These are phyloP conservation scores for Elongisporangium senticosum DNA, from an alignment of 352 stramenopile genomes.

Conservation along the genomic window DNA sequence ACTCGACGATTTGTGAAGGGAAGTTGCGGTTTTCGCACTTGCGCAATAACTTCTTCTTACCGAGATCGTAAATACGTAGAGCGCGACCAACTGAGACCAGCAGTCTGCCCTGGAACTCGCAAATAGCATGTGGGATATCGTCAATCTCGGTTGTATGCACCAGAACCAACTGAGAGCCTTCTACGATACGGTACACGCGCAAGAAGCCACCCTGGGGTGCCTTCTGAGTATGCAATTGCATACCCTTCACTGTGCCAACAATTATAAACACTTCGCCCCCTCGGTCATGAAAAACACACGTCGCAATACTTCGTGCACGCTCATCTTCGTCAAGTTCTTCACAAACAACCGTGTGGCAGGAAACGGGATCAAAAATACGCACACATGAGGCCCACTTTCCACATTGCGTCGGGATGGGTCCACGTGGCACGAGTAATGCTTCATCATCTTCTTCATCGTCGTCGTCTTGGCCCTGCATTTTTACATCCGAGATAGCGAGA, in stretches of 20 bases:
- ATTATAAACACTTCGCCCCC: slow-evolving; percentile 96
- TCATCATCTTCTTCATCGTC: slow-evolving; percentile 86
- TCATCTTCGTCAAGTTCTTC: slow-evolving; percentile 94
- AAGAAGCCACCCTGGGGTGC: slow-evolving; percentile 66
- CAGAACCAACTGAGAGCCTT: slow-evolving; percentile 90
- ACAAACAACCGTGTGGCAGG: slow-evolving; percentile 80
- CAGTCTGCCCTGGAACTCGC: slow-evolving; percentile 96
- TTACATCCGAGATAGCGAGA: slow-evolving; percentile 54
- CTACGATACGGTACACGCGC: slow-evolving; percentile 93
- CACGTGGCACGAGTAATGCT: slow-evolving; percentile 59
- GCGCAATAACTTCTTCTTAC: slow-evolving; percentile 98
- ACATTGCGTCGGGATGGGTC: slow-evolving; percentile 46
- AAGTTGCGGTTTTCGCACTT: slow-evolving; percentile 98
- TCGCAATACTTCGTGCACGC: slow-evolving; percentile 89
- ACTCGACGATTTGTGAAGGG: slow-evolving; percentile 89
- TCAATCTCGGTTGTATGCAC: slow-evolving; percentile 97
- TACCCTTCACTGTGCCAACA: slow-evolving; percentile 94
- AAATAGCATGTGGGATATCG: slow-evolving; percentile 94
- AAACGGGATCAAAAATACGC: slow-evolving; percentile 95
- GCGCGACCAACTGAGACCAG: slow-evolving; percentile 95
- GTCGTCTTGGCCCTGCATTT: slow-evolving; percentile 61
- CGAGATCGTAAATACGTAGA: slow-evolving; percentile 98
- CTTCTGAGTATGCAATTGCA: slow-evolving; percentile 90
- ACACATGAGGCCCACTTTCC: slow-evolving; percentile 96
- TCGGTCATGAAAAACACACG: slow-evolving; percentile 93